phyloP scores from a whole-genome alignment of 2,329 filamentous ascomycete species.

The Xylaria sp. region DNA sequence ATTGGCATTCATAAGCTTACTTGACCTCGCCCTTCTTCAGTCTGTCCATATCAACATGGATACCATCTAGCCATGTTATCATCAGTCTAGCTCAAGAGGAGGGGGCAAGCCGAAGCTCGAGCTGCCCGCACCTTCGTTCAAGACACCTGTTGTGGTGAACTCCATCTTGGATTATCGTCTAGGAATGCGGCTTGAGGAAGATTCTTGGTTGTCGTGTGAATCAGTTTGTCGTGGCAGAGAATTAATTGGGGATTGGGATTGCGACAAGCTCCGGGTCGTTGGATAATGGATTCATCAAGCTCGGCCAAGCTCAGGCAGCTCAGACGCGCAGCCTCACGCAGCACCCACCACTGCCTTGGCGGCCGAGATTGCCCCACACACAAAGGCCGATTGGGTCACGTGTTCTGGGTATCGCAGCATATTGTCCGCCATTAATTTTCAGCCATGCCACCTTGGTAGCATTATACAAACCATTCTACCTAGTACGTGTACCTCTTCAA shows the following conservation, averaged over 20 bases:
- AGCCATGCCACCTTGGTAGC: too few relatives aligned
- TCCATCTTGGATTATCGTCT: constrained; percentile 62
- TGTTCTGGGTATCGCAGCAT: background rate
- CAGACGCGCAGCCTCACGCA: constrained; percentile 46
- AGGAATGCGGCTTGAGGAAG: background rate
- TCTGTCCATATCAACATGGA: constrained; percentile 98
- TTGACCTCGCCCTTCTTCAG: constrained; percentile 99
- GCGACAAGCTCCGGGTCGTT: constrained; percentile 24
- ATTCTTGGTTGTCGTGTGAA: constrained; percentile 23
- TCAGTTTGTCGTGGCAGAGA: background rate
- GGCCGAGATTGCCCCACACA: constrained; percentile 28
- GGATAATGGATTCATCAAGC: constrained; percentile 30
- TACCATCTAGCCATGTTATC: constrained; percentile 77
- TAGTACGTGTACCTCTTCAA: too few relatives aligned
- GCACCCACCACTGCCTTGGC: constrained; percentile 28
- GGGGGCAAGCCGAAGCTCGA: constrained; percentile 38
- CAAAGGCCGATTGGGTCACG: constrained; percentile 17
- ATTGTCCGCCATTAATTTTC: too few relatives aligned
- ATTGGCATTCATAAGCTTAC: constrained; percentile 64
- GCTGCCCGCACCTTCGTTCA: constrained; percentile 67
- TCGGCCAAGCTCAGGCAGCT: constrained; percentile 46
- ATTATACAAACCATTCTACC: too few relatives aligned
- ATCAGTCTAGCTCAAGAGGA: constrained; percentile 43
- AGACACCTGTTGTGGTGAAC: constrained; percentile 69
- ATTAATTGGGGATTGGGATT: background rate